Base-by-base conservation (phyloP, 345 rosid species). In the Isatis tinctoria region DNA sequence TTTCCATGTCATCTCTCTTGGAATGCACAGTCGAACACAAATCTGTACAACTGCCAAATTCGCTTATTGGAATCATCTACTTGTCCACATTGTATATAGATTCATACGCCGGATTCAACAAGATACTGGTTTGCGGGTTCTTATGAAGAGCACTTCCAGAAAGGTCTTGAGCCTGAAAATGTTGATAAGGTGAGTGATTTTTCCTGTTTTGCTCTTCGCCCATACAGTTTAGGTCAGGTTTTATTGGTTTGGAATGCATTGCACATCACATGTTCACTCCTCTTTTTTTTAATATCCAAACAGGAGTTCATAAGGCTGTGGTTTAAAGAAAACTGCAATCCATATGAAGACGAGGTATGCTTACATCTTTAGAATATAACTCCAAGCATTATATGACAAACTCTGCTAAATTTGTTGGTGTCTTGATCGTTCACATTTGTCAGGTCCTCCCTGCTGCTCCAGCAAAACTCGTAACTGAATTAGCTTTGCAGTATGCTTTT, bases 21-120 rank as follows among this genome's bases (percentile, higher is more conserved):
- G 52, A 53, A 52, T 69, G n/a, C 65, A 51, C 20, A 35, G 51
- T 6, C 53, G 27, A 61, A 60, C 59, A 54, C 70, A 63, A 22
- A 63, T 33, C 35, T 54, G 30, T 24, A 26, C 18, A 35, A 18
- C 36, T 70, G 14, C 67, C 52, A n/a, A 36, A 39, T 39, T 16
- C 11, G 30, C 73, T 40, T 11, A 40, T 41, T 13, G 43, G 6
- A 63, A 57, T 61, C 10, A 57, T 36, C 35, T 20, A 57, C 76
- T n/a, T n/a, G 57, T 59, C 30, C 60, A 76, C 52, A 28, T 14
- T 48, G 16, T 81, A 28, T 27, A 20, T 78, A 95, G 97, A 89
- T 95, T 68, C 97, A 95, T 82, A 90, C 99, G 12, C 97, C 96
- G 32, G 99, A 95, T 81, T 95, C 99, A 22, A 95, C 97, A 70